These are phyloP conservation scores for Microbotryomycetes sp. DNA, from an alignment of 1,284 basidiomycete species.

Conservation along the genomic window DNA sequence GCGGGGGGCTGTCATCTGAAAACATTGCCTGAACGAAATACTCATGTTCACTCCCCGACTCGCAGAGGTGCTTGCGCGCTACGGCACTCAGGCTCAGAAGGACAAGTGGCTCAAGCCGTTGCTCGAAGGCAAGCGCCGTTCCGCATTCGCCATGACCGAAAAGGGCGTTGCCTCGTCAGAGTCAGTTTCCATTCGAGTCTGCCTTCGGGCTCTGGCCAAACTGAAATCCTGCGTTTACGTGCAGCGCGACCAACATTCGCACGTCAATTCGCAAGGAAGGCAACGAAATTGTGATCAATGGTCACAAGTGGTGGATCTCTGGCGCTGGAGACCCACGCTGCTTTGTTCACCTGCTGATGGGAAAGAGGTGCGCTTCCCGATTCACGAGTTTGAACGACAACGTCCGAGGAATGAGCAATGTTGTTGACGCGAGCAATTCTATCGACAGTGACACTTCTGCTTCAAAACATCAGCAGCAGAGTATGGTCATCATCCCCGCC, in stretches of 20 bases:
- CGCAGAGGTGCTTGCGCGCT: constrained; percentile 84
- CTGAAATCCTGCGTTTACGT: background rate
- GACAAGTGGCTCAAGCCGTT: constrained; percentile 82
- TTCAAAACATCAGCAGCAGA: constrained; percentile 67
- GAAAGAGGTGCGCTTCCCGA: constrained; percentile 48
- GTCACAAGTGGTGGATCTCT: constrained; percentile 99
- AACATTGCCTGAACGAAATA: background rate
- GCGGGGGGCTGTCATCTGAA: background rate
- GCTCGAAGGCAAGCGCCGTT: constrained; percentile 85
- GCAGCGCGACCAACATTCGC: constrained; percentile 82
- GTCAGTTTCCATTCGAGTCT: constrained; percentile 46
- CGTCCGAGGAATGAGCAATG: too few relatives aligned
- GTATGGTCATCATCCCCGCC: constrained; percentile 85
- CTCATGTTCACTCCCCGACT: background rate
- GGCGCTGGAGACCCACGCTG: constrained; percentile 92
- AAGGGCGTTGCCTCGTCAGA: constrained; percentile 49
- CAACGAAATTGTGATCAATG: constrained; percentile 84
- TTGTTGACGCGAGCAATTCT: background rate
- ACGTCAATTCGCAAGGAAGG: constrained; percentile 81
- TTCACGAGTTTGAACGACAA: too few relatives aligned
- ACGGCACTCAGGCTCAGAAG: constrained; percentile 82
- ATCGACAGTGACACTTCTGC: constrained; percentile 52
- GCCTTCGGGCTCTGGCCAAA: background rate
- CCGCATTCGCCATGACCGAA: constrained; percentile 92
- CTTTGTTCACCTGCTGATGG: constrained; percentile 85